A percentile compares a stretch with the other conserved stretches of the same genome.
Evolutionary conservation across 768 basidiomycete genomes (phyloP).

Genomic region (Mycena rebaudengoi): DNA sequence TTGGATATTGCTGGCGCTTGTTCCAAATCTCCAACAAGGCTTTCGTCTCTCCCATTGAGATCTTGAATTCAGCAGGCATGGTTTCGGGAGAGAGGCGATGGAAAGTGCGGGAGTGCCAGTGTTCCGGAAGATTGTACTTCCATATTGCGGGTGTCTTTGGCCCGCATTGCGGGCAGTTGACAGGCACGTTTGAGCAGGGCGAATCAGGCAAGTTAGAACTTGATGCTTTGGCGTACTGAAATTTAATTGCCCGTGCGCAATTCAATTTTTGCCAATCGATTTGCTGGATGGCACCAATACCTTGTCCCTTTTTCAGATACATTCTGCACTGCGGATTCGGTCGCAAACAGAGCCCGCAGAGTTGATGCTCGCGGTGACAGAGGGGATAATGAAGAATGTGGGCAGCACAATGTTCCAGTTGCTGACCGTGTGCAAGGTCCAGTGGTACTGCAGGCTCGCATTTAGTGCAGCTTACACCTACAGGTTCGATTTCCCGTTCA

Average conservation of each 20-base stretch:
- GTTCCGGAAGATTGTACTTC: not conserved
- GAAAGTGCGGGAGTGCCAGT: not conserved
- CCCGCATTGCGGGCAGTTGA: not conserved
- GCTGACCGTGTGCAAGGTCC: not conserved
- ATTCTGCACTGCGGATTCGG: not conserved
- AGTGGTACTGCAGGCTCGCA: no score
- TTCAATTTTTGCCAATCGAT: not conserved
- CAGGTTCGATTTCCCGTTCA: not conserved
- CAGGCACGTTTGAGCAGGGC: not conserved
- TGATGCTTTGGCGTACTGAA: not conserved
- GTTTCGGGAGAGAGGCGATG: not conserved
- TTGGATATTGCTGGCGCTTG: not conserved
- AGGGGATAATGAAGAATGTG: not conserved
- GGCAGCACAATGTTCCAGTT: not conserved
- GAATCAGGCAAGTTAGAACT: not conserved
- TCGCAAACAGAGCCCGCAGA: not conserved
- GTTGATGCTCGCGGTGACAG: not conserved
- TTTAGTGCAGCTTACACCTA: no score
- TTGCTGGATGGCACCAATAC: not conserved
- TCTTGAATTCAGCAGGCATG: not conserved
- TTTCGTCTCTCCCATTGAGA: not conserved
- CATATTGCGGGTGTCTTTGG: not conserved
- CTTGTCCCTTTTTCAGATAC: not conserved
- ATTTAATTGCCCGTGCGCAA: not conserved
- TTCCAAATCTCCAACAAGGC: not conserved